phyloP scores from a whole-genome alignment of 2,329 filamentous ascomycete species.

The Trichoderma oligosporum region DNA sequence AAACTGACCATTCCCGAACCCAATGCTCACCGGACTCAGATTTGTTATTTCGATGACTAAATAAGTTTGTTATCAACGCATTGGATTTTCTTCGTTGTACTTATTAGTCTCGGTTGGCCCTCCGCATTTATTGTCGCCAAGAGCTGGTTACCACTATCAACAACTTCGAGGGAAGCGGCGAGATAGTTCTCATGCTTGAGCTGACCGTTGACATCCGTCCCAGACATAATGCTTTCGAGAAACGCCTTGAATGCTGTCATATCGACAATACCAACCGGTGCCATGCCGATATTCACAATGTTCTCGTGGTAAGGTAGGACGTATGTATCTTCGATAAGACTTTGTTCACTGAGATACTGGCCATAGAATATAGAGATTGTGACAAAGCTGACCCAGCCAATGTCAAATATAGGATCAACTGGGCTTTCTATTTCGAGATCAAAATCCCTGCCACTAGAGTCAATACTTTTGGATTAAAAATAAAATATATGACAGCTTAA shows the following conservation, averaged over 20 bases:
- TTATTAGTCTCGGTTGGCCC: slow-evolving; percentile 28
- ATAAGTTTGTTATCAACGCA: slow-evolving; percentile 17
- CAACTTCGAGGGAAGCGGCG: slow-evolving; percentile 27
- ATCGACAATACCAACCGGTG: slow-evolving; percentile 31
- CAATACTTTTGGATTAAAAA: too few species aligned
- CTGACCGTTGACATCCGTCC: slow-evolving; percentile 30
- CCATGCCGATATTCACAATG: slow-evolving; percentile 27
- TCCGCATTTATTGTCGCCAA: slow-evolving; percentile 29
- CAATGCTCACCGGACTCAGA: too few species aligned
- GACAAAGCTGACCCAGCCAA: slow-evolving; percentile 31
- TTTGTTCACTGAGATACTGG: slow-evolving; percentile 29
- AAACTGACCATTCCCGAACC: too few species aligned
- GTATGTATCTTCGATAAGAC: slow-evolving; percentile 30
- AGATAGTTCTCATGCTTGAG: too few species aligned
- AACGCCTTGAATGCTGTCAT: slow-evolving; percentile 30
- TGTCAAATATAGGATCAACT: slow-evolving; percentile 29
- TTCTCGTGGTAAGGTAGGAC: slow-evolving; percentile 30
- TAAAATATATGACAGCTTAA: too few species aligned
- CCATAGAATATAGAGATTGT: slow-evolving; percentile 31
- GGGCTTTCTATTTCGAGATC: slow-evolving; percentile 31
- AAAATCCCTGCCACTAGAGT: slow-evolving; percentile 33
- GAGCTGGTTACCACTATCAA: slow-evolving; percentile 25
- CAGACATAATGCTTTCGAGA: slow-evolving; percentile 31
- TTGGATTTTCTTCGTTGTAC: slow-evolving; percentile 25
- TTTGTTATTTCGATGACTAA: too few species aligned